Conservation (phyloP, 345 rosid genomes). For the Dovyalis caffra region DNA sequence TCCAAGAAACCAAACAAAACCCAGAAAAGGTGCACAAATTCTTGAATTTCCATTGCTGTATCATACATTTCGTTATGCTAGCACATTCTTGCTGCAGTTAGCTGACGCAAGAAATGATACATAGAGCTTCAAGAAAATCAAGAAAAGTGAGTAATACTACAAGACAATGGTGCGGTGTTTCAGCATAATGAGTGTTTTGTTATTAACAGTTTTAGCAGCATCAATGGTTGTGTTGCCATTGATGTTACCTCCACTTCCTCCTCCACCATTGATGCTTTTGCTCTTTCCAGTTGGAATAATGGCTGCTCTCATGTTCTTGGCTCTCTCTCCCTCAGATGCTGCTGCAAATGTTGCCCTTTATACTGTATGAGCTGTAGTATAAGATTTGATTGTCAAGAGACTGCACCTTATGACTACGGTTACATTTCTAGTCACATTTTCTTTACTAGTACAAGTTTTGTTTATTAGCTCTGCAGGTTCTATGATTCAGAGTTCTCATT, state of each 20-base stretch:
- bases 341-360: slow-evolving; percentile 12
- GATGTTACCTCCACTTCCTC: slow-evolving; percentile 68
- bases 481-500: background rate
- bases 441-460: background rate
- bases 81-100: background rate
- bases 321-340: slow-evolving; percentile 46
- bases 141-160: background rate
- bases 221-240: slow-evolving; percentile 57
- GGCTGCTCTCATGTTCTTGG: slow-evolving; percentile 65
- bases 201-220: slow-evolving; percentile 39
- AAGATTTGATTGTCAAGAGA: background rate
- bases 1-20: background rate
- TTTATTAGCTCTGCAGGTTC: background rate
- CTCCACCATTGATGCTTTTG: slow-evolving; percentile 55
- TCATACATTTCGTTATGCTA: background rate
- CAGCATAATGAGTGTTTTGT: slow-evolving; percentile 29
- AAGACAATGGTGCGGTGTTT: slow-evolving; percentile 31
- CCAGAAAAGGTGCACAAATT: background rate
- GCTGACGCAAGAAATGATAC: slow-evolving; percentile 20
- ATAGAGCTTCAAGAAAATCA: slow-evolving; percentile 13
- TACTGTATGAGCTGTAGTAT: background rate
- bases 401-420: background rate
- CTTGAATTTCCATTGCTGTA: background rate
- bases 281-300: slow-evolving; percentile 62
- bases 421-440: background rate